Evolutionary conservation across 306 rosid species (phyloP), one percentile per base, ranked within the genome.

Genomic region (Lathyrus tuberosus): DNA sequence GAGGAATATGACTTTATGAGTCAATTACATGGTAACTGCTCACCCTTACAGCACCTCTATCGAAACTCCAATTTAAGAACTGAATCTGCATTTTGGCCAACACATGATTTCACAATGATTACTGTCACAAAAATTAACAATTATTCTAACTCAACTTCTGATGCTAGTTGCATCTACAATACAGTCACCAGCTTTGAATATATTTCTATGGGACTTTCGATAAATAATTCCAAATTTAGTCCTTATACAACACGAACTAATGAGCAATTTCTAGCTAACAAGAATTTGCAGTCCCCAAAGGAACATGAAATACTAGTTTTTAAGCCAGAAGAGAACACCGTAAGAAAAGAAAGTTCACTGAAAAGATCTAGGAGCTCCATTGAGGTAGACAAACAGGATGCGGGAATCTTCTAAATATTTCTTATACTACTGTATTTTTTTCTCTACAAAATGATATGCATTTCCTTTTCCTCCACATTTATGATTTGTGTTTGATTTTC

Each of bases 1-100:
- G 82, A 84, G 68, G 96, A 89, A 51, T 78, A 83, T 62, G 78
- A 87, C 53, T 76, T 89, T 35, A 84, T 89, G 90, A 66, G 72
- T 53, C 85, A 79, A 70, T 67, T 88, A 6, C 84, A 83, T 63
- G 67, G 67, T 40, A 16, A 71, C 70, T 81, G 62, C 64, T 44
- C 65, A 22, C 11, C 56, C 56, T 70, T 63, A 13, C 48, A 62
- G 35, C 56, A 68, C 15, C 17, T 72, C 4, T 14, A 49, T 74
- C 81, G 73, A 67, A 76, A 60, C 77, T 68, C 77, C 69, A 76
- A 67, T 63, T 74, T 78, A 16, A 86, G 57, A 70, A 52, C 79
- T 65, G 83, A 84, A 59, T 78, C 83, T 71, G 15, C 88, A 68
- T 66, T 62, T 76, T 89, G 79, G 84, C 89, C 83, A n/a, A 62